Evolutionary conservation across 192 early-diverging fungal species (phyloP).

Genomic region (Podila epicladia): DNA sequence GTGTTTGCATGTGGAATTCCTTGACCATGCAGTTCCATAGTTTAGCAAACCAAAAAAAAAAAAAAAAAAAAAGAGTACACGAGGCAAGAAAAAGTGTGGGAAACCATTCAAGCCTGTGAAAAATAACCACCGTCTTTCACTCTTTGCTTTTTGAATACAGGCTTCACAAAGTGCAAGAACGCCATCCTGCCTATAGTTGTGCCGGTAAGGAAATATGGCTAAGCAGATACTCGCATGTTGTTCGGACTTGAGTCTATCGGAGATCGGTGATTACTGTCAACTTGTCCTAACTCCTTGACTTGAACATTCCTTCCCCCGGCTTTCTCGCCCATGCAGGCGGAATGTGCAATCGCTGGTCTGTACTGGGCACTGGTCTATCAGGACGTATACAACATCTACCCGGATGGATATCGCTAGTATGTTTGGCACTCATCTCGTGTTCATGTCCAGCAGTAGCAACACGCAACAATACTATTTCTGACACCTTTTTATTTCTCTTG

Average conservation of each 20-base stretch:
- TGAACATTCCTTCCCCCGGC: background rate
- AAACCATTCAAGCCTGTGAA: too few species aligned
- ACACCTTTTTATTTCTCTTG: background rate
- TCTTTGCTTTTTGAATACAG: background rate
- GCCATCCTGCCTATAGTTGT: slow-evolving; percentile 20
- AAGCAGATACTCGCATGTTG: background rate
- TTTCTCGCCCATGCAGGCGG: slow-evolving; percentile 11
- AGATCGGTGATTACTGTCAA: too few species aligned
- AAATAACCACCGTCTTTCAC: too few species aligned
- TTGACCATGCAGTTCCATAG: too few species aligned
- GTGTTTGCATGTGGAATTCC: too few species aligned
- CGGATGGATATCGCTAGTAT: slow-evolving; percentile 39
- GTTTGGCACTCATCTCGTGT: background rate
- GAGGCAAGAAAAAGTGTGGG: background rate
- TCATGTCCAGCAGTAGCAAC: background rate
- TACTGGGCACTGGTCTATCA: slow-evolving; percentile 24
- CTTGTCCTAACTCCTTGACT: too few species aligned
- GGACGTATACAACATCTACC: slow-evolving; percentile 22
- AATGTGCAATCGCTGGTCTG: slow-evolving; percentile 10
- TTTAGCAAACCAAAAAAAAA: too few species aligned
- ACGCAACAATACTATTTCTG: background rate
- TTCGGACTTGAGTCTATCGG: background rate
- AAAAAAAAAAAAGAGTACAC: background rate
- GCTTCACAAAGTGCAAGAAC: slow-evolving; percentile 9
- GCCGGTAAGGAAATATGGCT: slow-evolving; percentile 6